Conservation (phyloP, 1,284 basidiomycete species). For the Cryptococcus floricola region DNA sequence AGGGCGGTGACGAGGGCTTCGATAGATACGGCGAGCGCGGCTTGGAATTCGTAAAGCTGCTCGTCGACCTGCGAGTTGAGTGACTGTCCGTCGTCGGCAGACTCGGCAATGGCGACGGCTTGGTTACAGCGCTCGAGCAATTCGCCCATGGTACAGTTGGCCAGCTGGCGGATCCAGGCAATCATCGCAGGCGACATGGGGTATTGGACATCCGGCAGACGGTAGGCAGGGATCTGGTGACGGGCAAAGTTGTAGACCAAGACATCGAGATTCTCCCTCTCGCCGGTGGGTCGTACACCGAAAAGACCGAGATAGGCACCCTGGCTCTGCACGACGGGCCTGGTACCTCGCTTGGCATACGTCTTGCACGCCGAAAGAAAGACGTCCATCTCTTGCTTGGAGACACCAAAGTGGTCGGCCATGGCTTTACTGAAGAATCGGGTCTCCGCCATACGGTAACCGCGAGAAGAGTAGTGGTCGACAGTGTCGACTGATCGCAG, state of each 20-base stretch:
- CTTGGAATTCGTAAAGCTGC: constrained; percentile 52
- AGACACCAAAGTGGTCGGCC: constrained; percentile 51
- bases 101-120: constrained; percentile 42
- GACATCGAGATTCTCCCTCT: constrained; percentile 47
- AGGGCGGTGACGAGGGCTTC: constrained; percentile 52
- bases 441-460: constrained; percentile 54
- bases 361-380: constrained; percentile 53
- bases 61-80: constrained; percentile 39
- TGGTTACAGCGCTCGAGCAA: constrained; percentile 49
- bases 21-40: constrained; percentile 52
- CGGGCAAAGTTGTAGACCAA: constrained; percentile 55
- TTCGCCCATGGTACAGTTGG: constrained; percentile 50
- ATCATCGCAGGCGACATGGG: constrained; percentile 49
- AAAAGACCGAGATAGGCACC: constrained; percentile 54
- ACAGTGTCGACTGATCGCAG: constrained; percentile 38
- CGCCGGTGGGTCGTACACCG: constrained; percentile 51
- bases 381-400: constrained; percentile 52
- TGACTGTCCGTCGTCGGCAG: constrained; percentile 34
- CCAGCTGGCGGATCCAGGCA: constrained; percentile 48
- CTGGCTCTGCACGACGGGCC: constrained; percentile 53
- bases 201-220: constrained; percentile 52
- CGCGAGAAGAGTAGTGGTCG: constrained; percentile 51
- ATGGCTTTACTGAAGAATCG: constrained; percentile 52
- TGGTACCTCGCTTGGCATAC: constrained; percentile 53
- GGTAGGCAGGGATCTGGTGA: constrained; percentile 55